Evolutionary conservation across 768 basidiomycete genomes (phyloP), one percentile per base, ranked within the genome.

Genomic region (Lanmaoa pseudosensibilis): DNA sequence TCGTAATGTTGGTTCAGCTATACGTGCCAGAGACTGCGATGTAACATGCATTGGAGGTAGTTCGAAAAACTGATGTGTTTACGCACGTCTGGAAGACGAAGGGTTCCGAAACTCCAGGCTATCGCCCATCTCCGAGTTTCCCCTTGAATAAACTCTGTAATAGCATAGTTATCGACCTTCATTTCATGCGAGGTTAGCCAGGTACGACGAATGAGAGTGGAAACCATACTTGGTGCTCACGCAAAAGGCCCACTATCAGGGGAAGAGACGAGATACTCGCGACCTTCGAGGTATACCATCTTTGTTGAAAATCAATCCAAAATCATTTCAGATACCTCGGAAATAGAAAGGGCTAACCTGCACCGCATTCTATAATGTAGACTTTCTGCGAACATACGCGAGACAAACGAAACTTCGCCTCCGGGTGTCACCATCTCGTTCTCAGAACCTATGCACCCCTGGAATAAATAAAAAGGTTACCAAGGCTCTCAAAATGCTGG

Each of bases 271-370:
- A 82, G 70, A 88, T 76, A 64, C 93, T 96, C 4, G 96, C 96
- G 0, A 98, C 79, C 82, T 98, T 88, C 5, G 92, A 92, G 0
- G 95, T 94, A 65, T 86, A 98, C 96, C 95, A 98, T 44, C 92
- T 50, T 48, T 21, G 13, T 49, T 16, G 47, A 47, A 41, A 13
- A 36, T 52, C 41, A 18, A 50, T 34, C 47, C 15, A 18, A 23
- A 45, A 40, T 5, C 33, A 21, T 7, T 23, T 44, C 2, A 13
- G 1, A 44, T 16, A 50, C 53, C 4, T 12, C 6, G 40, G 33
- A 16, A 19, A 23, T 1, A 39, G 11, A 34, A 30, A 50, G 27
- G 25, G 13, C 58, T 51, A 56, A 91, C 92, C 80, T 75, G 75
- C 90, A 92, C 19, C 77, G 73, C 2, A 69, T 67, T n/a, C 74